Evolutionary conservation across 345 rosid genomes (phyloP).

Genomic region (Bruguiera sexangula): DNA sequence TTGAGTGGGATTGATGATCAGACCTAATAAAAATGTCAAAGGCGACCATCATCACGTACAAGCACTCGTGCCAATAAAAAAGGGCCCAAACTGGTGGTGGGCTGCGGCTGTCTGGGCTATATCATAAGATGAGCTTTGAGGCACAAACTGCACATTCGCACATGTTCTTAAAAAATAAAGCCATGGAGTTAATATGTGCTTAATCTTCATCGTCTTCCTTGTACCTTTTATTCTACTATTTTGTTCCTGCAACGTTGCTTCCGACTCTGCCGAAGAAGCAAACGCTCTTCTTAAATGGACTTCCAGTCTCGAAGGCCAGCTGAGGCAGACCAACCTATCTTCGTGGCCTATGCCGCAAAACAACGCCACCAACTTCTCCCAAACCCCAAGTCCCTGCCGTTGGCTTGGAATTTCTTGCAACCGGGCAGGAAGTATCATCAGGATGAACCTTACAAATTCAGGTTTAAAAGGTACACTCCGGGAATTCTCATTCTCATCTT

Average conservation of each 20-base stretch:
- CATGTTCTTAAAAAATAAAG: not conserved
- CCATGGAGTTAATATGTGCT: not conserved
- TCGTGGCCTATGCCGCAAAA: conserved; percentile 14
- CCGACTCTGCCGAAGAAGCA: not conserved
- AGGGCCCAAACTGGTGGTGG: too few species aligned
- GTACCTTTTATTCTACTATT: not conserved
- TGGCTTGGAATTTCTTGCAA: not conserved
- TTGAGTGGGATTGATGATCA: too few species aligned
- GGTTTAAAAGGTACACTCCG: conserved; percentile 14
- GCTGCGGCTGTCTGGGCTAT: too few species aligned
- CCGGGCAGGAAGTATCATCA: not conserved
- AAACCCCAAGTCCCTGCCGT: not conserved
- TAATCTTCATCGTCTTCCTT: not conserved
- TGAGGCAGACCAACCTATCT: not conserved
- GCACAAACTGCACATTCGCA: too few species aligned
- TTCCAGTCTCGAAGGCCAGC: conserved; percentile 7
- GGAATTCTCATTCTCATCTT: conserved; percentile 17
- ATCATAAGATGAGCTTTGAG: too few species aligned
- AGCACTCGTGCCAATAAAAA: too few species aligned
- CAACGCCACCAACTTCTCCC: not conserved
- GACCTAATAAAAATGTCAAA: too few species aligned
- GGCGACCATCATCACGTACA: too few species aligned
- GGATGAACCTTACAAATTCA: not conserved
- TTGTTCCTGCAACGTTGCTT: conserved; percentile 1
- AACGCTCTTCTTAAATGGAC: conserved; percentile 28